These are phyloP conservation scores for Protomyces inundatus DNA, from an alignment of 1,139 yeast species.

Conservation along the genomic window DNA sequence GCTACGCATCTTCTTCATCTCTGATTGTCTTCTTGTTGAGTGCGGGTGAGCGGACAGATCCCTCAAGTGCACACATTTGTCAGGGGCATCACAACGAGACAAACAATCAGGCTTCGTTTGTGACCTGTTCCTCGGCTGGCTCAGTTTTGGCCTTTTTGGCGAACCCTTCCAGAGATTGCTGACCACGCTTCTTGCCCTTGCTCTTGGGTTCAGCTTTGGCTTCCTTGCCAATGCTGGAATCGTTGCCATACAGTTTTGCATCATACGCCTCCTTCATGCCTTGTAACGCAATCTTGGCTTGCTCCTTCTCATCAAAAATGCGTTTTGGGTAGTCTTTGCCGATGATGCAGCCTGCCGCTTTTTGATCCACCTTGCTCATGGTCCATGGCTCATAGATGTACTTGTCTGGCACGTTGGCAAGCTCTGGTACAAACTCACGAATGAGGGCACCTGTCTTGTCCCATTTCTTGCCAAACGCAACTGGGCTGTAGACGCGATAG, in stretches of 20 bases:
- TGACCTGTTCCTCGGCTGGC: constrained; percentile 16
- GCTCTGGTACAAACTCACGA: constrained; percentile 24
- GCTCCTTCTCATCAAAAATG: constrained; percentile 16
- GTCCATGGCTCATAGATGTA: constrained; percentile 26
- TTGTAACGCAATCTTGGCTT: constrained; percentile 10
- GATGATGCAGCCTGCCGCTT: constrained; percentile 8
- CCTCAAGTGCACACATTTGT: too few species aligned
- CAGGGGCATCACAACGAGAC: not conserved
- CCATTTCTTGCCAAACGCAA: constrained; percentile 22
- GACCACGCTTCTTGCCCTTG: constrained; percentile 5
- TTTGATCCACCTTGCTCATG: constrained; percentile 8
- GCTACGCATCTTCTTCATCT: not conserved
- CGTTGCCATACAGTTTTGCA: constrained; percentile 18
- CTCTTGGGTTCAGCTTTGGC: not conserved
- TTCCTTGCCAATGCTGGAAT: not conserved
- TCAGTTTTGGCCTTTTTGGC: constrained; percentile 10
- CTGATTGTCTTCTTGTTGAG: too few species aligned
- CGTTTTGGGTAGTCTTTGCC: constrained; percentile 20
- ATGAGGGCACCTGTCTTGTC: constrained; percentile 22
- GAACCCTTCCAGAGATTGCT: constrained; percentile 12
- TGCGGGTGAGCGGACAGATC: too few species aligned
- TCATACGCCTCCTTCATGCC: constrained; percentile 21
- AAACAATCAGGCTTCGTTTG: constrained; percentile 3
- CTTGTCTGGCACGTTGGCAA: constrained; percentile 20
- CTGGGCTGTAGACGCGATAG: constrained; percentile 24